Conservation (phyloP, 371 early-diverging fungal species). For the Thermomucor indicae-seudaticae region DNA sequence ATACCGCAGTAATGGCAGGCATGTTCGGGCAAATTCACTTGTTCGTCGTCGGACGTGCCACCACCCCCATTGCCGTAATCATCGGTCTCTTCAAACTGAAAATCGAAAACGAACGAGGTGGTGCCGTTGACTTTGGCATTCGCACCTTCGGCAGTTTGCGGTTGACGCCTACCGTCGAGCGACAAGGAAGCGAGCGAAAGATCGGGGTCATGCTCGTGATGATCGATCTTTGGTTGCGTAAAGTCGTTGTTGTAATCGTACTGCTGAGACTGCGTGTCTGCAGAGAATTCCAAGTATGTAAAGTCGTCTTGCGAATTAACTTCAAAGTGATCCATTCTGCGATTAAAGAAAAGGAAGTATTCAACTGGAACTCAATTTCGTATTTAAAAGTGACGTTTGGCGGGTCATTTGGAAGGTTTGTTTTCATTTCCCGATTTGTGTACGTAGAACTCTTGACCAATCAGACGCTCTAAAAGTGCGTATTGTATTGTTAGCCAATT, state of each 20-base stretch:
- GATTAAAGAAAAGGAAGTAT: no score
- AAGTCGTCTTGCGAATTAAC: slow-evolving; percentile 50
- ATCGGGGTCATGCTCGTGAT: slow-evolving; percentile 27
- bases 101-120: slow-evolving; percentile 29
- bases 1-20: slow-evolving; percentile 96
- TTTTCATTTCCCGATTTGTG: no score
- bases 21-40: slow-evolving; percentile 74
- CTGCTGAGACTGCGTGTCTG: slow-evolving; percentile 60
- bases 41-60: slow-evolving; percentile 26
- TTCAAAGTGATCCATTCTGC: slow-evolving; percentile 54
- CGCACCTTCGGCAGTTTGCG: slow-evolving; percentile 14
- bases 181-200: slow-evolving; percentile 30
- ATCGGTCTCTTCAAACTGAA: slow-evolving; percentile 46
- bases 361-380: no score
- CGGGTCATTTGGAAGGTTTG: no score
- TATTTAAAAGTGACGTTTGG: no score
- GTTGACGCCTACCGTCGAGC: slow-evolving; percentile 7
- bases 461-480: no score
- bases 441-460: no score
- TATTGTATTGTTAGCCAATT: no score
- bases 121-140: slow-evolving; percentile 22
- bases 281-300: slow-evolving; percentile 49
- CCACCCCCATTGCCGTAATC: slow-evolving; percentile 48
- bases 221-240: slow-evolving; percentile 25
- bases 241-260: slow-evolving; percentile 61